Evolutionary conservation across 2,329 filamentous ascomycete genomes (phyloP), one percentile per base, ranked within the genome.

Genomic region (Apiospora arundinis): DNA sequence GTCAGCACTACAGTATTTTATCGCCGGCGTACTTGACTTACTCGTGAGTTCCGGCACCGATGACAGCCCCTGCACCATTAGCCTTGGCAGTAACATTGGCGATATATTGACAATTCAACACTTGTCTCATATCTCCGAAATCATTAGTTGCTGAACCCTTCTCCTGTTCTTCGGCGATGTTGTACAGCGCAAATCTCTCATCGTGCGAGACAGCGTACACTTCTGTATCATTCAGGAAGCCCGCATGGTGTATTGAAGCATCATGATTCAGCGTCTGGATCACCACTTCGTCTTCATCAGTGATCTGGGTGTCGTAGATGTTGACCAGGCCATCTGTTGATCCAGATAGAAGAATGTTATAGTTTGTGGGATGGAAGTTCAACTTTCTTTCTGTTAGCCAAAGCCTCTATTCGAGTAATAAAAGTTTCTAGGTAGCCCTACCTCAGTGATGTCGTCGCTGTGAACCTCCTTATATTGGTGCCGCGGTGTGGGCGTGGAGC

Each of bases 241-340:
- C 92, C 18, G 93, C 91, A 75, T 90, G 92, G 80, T 94, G 92
- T 74, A 95, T 89, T 0, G 92, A 93, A 45, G 91, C 89, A 48
- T 89, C 87, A 78, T 93, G 92, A 80, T 95, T 95, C 79, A 95
- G 91, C 16, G 94, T 93, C 81, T 94, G 92, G 72, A 92, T 85
- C 25, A 95, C 84, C 0, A 93, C 91, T 66, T 95, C 93, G 78
- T 95, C 93, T 81, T 95, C 93, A 75, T 93, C 92, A 23, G 85
- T 82, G 71, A 93, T 87, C 67, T 87, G 86, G 23, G 89, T 92
- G 82, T 96, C 91, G 81, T 92, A 93, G 65, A 95, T 84, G 77
- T 93, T 95, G 76, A 95, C 87, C 1, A 95, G 87, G 8, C 93
- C 93, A 81, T 96, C 93, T 18, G 93, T 95, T 48, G 92, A 94